These are phyloP conservation scores for Xanthoconium purpureum DNA, from an alignment of 768 basidiomycete species.

Conservation along the genomic window DNA sequence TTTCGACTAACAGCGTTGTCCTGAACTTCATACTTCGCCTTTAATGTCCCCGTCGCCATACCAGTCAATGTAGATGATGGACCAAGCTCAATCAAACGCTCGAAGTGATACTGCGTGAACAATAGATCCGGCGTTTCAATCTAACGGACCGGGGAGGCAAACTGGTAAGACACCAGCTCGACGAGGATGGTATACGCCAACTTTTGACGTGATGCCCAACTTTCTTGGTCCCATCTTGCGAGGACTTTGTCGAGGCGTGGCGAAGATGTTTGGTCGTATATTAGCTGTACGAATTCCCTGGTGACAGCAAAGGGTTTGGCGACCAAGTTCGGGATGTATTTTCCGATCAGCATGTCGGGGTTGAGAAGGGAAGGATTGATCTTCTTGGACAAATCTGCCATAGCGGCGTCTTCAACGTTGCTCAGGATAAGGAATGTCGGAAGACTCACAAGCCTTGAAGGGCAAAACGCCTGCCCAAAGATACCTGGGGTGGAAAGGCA, in stretches of 20 bases:
- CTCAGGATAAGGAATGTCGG: neutral
- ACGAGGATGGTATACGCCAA: conserved; percentile 96
- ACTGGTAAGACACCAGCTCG: conserved; percentile 96
- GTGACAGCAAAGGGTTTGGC: conserved; percentile 83
- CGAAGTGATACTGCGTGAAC: conserved; percentile 82
- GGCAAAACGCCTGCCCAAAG: conserved; percentile 98
- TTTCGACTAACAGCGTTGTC: conserved; percentile 82
- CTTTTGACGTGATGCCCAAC: conserved; percentile 87
- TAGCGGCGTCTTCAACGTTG: neutral
- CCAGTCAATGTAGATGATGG: conserved; percentile 95
- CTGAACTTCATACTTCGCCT: conserved; percentile 87
- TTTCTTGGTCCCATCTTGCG: conserved; percentile 87
- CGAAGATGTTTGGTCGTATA: conserved; percentile 95
- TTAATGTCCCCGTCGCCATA: conserved; percentile 87
- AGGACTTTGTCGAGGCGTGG: conserved; percentile 95
- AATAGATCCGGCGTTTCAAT: conserved; percentile 97
- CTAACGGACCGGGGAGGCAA: conserved; percentile 99
- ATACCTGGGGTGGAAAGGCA: conserved; percentile 99
- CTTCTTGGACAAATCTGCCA: conserved; percentile 90
- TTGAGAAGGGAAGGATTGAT: conserved; percentile 89
- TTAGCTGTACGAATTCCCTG: conserved; percentile 86
- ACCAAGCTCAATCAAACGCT: conserved; percentile 93
- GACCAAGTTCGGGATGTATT: conserved; percentile 97
- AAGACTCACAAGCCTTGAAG: conserved; percentile 87
- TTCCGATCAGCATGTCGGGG: conserved; percentile 90